Percentiles rank a stretch among this genome's conserved stretches.
Conservation (phyloP, 352 stramenopile genomes). For the Albugo candida region DNA sequence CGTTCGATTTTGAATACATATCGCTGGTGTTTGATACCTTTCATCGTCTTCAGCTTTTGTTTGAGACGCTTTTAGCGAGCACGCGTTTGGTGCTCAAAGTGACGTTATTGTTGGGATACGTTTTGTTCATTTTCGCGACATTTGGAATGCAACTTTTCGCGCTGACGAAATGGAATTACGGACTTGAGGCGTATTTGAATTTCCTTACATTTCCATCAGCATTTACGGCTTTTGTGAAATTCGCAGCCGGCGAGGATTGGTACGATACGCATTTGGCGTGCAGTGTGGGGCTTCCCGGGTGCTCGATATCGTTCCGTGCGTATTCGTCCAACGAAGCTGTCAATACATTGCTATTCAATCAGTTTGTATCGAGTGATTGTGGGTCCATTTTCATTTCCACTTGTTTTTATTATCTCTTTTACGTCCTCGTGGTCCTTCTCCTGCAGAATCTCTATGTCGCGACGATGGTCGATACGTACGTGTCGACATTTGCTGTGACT, state of each 20-base stretch:
- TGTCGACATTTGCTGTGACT: slow-evolving; percentile 37
- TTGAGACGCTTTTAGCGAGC: slow-evolving; percentile 46
- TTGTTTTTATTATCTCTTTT: slow-evolving; percentile 66
- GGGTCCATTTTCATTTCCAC: slow-evolving; percentile 36
- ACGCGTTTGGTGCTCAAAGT: slow-evolving; percentile 57
- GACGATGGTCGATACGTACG: slow-evolving; percentile 67
- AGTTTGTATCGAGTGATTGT: slow-evolving; percentile 26
- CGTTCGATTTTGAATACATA: slow-evolving; percentile 72
- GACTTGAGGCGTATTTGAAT: slow-evolving; percentile 50
- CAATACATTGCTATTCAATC: slow-evolving; percentile 15
- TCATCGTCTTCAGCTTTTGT: slow-evolving; percentile 42
- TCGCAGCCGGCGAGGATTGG: slow-evolving; percentile 68
- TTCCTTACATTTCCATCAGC: slow-evolving; percentile 58
- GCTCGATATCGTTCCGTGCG: slow-evolving; percentile 1
- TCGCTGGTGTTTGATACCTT: slow-evolving; percentile 55
- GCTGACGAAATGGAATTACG: slow-evolving; percentile 53
- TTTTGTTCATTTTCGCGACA: slow-evolving; percentile 65
- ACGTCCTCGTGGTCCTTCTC: slow-evolving; percentile 55
- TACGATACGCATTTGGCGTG: slow-evolving; percentile 58
- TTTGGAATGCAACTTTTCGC: slow-evolving; percentile 70
- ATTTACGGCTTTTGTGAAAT: slow-evolving; percentile 60
- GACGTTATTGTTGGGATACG: slow-evolving; percentile 58
- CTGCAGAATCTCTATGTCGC: slow-evolving; percentile 68
- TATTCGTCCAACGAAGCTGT: slow-evolving; percentile 4
- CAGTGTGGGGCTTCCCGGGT: slow-evolving; percentile 33